phyloP scores from a whole-genome alignment of 768 basidiomycete genomes.

The Serendipita sp. region DNA sequence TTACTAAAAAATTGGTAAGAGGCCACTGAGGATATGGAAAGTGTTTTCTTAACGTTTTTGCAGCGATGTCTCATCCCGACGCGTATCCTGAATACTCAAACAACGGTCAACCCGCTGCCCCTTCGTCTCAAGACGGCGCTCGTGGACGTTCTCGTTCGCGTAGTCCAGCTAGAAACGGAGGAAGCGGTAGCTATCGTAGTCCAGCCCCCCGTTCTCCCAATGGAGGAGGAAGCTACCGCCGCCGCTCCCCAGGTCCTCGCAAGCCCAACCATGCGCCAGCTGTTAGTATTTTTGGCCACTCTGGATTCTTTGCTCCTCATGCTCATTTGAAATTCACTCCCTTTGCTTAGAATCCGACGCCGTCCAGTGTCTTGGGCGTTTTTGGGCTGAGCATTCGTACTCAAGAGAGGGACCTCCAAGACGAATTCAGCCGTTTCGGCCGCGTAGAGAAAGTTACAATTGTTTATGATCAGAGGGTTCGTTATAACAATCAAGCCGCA shows the following conservation, averaged over 20 bases:
- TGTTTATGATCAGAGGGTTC: slow-evolving; percentile 89
- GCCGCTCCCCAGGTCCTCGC: slow-evolving; percentile 42
- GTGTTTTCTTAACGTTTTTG: not conserved
- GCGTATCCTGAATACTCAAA: slow-evolving; percentile 67
- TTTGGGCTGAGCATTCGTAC: slow-evolving; percentile 97
- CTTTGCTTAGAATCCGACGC: slow-evolving; percentile 63
- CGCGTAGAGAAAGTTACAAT: slow-evolving; percentile 90
- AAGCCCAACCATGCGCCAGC: slow-evolving; percentile 58
- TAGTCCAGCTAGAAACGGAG: slow-evolving; percentile 34
- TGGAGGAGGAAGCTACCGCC: slow-evolving; percentile 25
- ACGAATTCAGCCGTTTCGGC: slow-evolving; percentile 81
- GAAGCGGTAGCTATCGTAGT: slow-evolving; percentile 38
- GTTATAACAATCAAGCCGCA: slow-evolving; percentile 21
- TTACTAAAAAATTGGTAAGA: not conserved
- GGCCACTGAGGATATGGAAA: not conserved
- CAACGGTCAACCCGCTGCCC: slow-evolving; percentile 28
- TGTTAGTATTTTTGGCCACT: slow-evolving; percentile 30
- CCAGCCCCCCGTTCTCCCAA: slow-evolving; percentile 24
- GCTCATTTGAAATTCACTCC: slow-evolving; percentile 21
- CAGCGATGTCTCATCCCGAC: slow-evolving; percentile 36
- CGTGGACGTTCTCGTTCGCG: slow-evolving; percentile 51
- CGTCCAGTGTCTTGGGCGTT: slow-evolving; percentile 84
- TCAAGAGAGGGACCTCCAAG: slow-evolving; percentile 82
- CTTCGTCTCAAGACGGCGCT: slow-evolving; percentile 27
- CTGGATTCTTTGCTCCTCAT: slow-evolving; percentile 8